Evolutionary conservation across 345 rosid species (phyloP).

Genomic region (Citrus cavaleriei): DNA sequence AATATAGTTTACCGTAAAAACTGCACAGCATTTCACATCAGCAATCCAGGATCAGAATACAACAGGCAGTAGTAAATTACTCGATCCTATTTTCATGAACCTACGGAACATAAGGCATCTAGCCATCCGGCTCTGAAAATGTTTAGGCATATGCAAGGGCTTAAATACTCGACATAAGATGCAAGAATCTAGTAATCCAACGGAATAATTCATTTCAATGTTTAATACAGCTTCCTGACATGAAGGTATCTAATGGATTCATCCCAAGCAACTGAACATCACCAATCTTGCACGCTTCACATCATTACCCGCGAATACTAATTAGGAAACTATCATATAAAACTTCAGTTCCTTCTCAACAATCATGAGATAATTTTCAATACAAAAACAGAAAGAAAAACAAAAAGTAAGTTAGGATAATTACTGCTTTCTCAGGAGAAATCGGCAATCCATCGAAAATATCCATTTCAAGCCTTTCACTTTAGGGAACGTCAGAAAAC

Average conservation of each 20-base stretch:
- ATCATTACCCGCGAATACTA: not conserved
- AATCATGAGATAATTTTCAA: not conserved
- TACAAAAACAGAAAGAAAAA: not conserved
- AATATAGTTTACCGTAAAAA: not conserved
- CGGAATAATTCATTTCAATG: not conserved
- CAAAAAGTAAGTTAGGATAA: constrained; percentile 9
- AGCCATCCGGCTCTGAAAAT: not conserved
- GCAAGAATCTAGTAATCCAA: not conserved
- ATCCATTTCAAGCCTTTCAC: constrained; percentile 51
- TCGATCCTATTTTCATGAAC: not conserved
- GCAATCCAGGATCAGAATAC: not conserved
- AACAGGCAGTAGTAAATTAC: not conserved
- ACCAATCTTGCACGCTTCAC: not conserved
- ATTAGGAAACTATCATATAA: not conserved
- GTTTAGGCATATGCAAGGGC: not conserved
- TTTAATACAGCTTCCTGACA: not conserved
- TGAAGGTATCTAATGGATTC: not conserved
- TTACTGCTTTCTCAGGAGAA: constrained; percentile 78
- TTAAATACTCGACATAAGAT: not conserved
- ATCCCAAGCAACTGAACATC: not conserved
- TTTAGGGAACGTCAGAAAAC: constrained; percentile 9
- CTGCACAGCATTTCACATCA: not conserved
- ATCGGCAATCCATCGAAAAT: constrained; percentile 89
- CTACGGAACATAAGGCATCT: not conserved
- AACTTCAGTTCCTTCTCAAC: not conserved